Conservation (phyloP, 140 eudicot genomes). For the Ambrosia hybrid region DNA sequence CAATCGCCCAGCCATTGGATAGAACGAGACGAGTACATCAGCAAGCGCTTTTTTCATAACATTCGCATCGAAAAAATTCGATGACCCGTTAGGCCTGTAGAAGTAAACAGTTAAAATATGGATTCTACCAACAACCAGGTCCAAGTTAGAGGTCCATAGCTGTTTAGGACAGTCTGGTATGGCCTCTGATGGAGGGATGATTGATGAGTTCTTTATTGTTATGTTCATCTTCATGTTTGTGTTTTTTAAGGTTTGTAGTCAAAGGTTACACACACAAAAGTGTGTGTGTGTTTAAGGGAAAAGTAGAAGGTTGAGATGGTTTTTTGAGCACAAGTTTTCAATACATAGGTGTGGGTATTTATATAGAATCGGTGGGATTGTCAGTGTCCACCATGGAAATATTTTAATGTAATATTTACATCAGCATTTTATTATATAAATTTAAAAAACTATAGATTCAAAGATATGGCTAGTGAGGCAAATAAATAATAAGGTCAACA, state of each 20-base stretch:
- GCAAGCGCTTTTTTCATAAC: constrained; percentile 45
- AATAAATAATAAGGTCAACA: too few species aligned
- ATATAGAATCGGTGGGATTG: constrained; percentile 8
- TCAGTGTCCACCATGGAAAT: neutral
- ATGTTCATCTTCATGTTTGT: constrained; percentile 35
- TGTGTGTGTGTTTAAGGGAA: constrained; percentile 1
- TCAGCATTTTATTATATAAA: too few species aligned
- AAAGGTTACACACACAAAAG: too few species aligned
- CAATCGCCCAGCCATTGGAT: constrained; percentile 58
- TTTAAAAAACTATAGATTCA: too few species aligned
- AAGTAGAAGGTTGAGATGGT: neutral
- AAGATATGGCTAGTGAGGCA: too few species aligned
- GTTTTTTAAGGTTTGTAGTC: neutral
- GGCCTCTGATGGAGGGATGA: constrained; percentile 38
- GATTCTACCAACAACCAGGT: constrained; percentile 44
- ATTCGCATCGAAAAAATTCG: constrained; percentile 43
- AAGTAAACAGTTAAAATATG: constrained; percentile 49
- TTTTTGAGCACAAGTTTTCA: constrained; percentile 23
- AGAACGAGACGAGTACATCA: constrained; percentile 46
- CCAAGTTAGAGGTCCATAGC: constrained; percentile 63
- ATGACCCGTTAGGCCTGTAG: constrained; percentile 44
- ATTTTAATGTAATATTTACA: too few species aligned
- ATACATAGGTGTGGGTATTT: constrained; percentile 11
- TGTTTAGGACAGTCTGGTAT: constrained; percentile 21
- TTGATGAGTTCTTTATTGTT: constrained; percentile 35